Conservation (phyloP, 2,329 filamentous ascomycete genomes). For the Fusarium sp. region DNA sequence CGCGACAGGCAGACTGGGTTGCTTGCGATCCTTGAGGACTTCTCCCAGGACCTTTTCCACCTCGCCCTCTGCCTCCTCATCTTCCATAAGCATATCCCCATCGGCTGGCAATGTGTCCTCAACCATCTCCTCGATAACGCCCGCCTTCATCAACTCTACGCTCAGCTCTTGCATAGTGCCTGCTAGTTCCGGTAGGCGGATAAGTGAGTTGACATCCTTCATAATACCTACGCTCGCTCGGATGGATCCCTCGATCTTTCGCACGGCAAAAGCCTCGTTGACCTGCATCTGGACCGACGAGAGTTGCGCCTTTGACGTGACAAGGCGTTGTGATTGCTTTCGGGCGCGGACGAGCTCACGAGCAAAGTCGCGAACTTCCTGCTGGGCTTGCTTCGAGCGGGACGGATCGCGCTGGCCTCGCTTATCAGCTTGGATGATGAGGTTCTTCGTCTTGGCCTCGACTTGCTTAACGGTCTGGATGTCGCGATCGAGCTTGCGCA, state of each 20-base stretch:
- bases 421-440: slow-evolving; percentile 84
- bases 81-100: slow-evolving; percentile 76
- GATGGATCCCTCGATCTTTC: slow-evolving; percentile 95
- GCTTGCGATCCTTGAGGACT: slow-evolving; percentile 84
- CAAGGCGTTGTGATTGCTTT: slow-evolving; percentile 77
- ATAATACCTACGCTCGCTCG: slow-evolving; percentile 89
- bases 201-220: slow-evolving; percentile 92
- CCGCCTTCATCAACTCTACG: slow-evolving; percentile 90
- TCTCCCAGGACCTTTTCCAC: slow-evolving; percentile 94
- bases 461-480: slow-evolving; percentile 81
- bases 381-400: slow-evolving; percentile 80
- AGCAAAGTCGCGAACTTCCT: slow-evolving; percentile 89
- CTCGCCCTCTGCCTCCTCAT: slow-evolving; percentile 80
- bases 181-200: slow-evolving; percentile 85
- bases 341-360: slow-evolving; percentile 86
- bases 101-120: slow-evolving; percentile 86
- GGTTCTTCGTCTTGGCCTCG: slow-evolving; percentile 85
- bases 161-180: slow-evolving; percentile 90
- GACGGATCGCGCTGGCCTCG: slow-evolving; percentile 84
- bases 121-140: slow-evolving; percentile 98
- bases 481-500: slow-evolving; percentile 94
- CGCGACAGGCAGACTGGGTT: slow-evolving; percentile 66
- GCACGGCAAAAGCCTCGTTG: slow-evolving; percentile 92
- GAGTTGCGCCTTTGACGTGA: slow-evolving; percentile 91
- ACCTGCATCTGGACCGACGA: slow-evolving; percentile 97